Percentiles rank a stretch among this genome's conserved stretches.
Conservation (phyloP, 2,329 filamentous ascomycete species). For the Penicillium sp. region DNA sequence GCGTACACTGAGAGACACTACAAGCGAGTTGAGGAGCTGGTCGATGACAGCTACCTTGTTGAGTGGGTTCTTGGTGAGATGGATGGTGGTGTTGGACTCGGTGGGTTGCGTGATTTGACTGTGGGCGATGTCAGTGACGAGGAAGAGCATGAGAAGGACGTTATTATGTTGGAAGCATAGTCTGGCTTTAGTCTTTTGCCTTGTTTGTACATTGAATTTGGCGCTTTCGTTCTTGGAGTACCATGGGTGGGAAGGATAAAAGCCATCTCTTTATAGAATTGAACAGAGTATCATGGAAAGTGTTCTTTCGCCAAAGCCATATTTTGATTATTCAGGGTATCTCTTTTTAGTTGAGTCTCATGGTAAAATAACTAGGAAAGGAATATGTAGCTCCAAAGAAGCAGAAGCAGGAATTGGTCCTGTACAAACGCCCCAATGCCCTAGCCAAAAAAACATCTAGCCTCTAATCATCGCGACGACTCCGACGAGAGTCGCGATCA, state of each 20-base stretch:
- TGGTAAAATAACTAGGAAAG: neutral
- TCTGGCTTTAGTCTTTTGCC: conserved; percentile 14
- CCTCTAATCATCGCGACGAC: conserved; percentile 30
- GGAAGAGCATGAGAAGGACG: conserved; percentile 38
- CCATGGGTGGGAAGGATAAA: conserved; percentile 25
- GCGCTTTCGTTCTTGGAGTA: conserved; percentile 27
- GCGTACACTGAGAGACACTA: conserved; percentile 95
- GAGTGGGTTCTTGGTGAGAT: conserved; percentile 93
- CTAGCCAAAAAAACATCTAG: neutral
- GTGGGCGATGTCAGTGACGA: conserved; percentile 22
- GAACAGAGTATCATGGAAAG: conserved; percentile 10
- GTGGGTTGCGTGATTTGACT: conserved; percentile 30
- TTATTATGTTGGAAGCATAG: conserved; percentile 42
- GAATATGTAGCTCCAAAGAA: neutral
- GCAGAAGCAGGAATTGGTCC: neutral
- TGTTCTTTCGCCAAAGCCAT: neutral
- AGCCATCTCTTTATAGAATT: conserved; percentile 28
- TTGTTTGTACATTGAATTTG: conserved; percentile 25
- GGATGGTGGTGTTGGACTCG: conserved; percentile 64
- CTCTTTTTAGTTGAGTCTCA: conserved; percentile 13
- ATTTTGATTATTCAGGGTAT: conserved; percentile 19
- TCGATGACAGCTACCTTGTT: conserved; percentile 91
- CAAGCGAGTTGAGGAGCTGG: conserved; percentile 79
- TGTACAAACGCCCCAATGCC: conserved; percentile 3
- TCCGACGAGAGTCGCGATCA: conserved; percentile 33